Percentiles rank a stretch among this genome's conserved stretches.
Conservation (phyloP, 1,139 yeast genomes). For the Kurtzmaniella quercitrusa region DNA sequence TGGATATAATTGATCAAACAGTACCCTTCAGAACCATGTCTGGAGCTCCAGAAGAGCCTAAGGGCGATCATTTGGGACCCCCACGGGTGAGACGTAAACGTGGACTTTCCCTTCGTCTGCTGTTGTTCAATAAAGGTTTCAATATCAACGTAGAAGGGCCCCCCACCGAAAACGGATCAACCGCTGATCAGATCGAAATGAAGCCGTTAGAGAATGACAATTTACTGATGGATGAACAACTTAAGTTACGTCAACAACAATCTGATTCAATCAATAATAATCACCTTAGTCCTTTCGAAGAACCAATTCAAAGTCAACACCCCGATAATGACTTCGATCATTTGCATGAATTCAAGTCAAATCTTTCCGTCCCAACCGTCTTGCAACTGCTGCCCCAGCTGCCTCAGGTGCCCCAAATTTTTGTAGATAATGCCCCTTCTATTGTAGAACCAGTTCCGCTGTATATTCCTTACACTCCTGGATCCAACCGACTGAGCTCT, state of each 20-base stretch:
- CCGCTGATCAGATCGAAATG: conserved; percentile 1
- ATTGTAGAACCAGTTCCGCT: not conserved
- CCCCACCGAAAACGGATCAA: not conserved
- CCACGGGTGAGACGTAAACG: conserved; percentile 47
- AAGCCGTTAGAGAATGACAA: not conserved
- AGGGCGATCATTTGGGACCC: conserved; percentile 1
- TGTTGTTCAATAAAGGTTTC: conserved; percentile 57
- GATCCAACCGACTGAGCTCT: not conserved
- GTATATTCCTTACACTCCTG: not conserved
- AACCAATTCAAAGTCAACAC: not conserved
- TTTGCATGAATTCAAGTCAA: too few species aligned
- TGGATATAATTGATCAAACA: not conserved
- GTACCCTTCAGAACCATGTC: not conserved
- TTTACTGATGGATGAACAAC: not conserved
- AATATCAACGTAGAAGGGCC: not conserved
- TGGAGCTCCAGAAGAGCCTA: not conserved
- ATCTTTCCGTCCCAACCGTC: not conserved
- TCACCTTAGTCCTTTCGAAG: not conserved
- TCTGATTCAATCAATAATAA: not conserved
- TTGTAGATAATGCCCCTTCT: not conserved
- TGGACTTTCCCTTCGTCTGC: conserved; percentile 72
- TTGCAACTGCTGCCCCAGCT: too few species aligned
- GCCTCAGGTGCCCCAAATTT: not conserved
- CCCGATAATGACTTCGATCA: not conserved
- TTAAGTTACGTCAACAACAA: not conserved